These are phyloP conservation scores for Stephania yunnanensis DNA, from an alignment of 164 flowering plant species.

Conservation along the genomic window DNA sequence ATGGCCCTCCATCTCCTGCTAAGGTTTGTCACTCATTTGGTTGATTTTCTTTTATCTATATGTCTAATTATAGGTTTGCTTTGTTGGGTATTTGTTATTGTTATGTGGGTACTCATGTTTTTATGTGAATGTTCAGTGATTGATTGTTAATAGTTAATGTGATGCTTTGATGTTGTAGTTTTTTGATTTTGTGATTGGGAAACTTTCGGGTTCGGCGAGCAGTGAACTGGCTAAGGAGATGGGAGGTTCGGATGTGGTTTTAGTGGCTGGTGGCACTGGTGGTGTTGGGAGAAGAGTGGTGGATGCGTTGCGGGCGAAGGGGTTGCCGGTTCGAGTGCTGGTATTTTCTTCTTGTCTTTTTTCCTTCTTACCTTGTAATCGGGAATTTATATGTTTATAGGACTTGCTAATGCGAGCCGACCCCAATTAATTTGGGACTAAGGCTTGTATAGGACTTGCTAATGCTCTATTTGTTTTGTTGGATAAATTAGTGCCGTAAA, in stretches of 20 bases:
- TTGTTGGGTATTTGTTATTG: slow-evolving; percentile 1
- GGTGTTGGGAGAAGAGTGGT: slow-evolving; percentile 98
- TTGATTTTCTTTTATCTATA: neutral
- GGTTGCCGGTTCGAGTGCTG: slow-evolving; percentile 74
- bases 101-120: neutral
- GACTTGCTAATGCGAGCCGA: too few species aligned
- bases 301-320: slow-evolving; percentile 61
- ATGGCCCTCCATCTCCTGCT: slow-evolving; percentile 85
- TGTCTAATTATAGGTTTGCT: neutral
- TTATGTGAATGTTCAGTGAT: neutral
- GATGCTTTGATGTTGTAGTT: slow-evolving; percentile 46
- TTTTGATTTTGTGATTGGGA: slow-evolving; percentile 56
- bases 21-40: slow-evolving; percentile 42
- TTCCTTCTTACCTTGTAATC: neutral
- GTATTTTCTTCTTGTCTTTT: slow-evolving; percentile 30
- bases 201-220: slow-evolving; percentile 50
- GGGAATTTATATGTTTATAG: neutral
- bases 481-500: too few species aligned
- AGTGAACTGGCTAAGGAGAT: slow-evolving; percentile 44
- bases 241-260: slow-evolving; percentile 59
- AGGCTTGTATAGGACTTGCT: too few species aligned
- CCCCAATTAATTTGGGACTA: too few species aligned
- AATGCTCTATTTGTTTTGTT: too few species aligned
- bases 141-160: slow-evolving; percentile 18
- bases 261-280: slow-evolving; percentile 94